These are phyloP conservation scores for Xylaria hypoxylon DNA, from an alignment of 2,329 filamentous ascomycete species.

Conservation along the genomic window DNA sequence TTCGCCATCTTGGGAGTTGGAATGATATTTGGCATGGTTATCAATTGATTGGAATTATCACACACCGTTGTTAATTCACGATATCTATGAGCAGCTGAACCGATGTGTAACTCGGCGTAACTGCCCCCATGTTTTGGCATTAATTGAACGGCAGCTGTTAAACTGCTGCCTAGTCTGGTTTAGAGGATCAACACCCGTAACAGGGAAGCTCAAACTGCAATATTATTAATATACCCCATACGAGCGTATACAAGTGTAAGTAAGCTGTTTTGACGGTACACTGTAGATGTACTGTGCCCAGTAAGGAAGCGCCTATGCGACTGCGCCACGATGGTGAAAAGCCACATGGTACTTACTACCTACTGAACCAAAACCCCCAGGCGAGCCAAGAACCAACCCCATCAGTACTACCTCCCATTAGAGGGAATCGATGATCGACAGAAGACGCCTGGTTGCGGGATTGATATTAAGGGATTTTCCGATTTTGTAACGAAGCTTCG, in stretches of 20 bases:
- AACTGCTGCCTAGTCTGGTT: constrained; percentile 1
- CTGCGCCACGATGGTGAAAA: constrained; percentile 2
- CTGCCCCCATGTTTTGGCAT: too few relatives aligned
- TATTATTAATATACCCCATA: neutral
- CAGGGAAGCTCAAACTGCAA: neutral
- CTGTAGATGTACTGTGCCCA: too few relatives aligned
- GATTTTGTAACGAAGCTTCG: too few relatives aligned
- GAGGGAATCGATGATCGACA: too few relatives aligned
- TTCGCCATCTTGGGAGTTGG: constrained; percentile 4
- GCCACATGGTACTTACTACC: too few relatives aligned
- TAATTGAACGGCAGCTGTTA: neutral
- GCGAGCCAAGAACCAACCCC: too few relatives aligned
- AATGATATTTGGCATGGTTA: neutral
- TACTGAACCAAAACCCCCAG: too few relatives aligned
- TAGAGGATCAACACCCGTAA: neutral
- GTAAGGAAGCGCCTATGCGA: neutral
- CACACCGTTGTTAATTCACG: neutral
- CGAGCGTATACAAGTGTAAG: neutral
- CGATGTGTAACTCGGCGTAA: neutral
- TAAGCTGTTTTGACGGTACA: neutral
- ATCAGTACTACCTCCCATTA: too few relatives aligned
- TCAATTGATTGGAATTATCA: neutral
- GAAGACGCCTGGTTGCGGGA: too few relatives aligned
- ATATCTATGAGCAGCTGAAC: neutral
- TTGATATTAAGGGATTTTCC: too few relatives aligned